phyloP scores from a whole-genome alignment of 2,329 filamentous ascomycete species.

The Claviceps maximensis region DNA sequence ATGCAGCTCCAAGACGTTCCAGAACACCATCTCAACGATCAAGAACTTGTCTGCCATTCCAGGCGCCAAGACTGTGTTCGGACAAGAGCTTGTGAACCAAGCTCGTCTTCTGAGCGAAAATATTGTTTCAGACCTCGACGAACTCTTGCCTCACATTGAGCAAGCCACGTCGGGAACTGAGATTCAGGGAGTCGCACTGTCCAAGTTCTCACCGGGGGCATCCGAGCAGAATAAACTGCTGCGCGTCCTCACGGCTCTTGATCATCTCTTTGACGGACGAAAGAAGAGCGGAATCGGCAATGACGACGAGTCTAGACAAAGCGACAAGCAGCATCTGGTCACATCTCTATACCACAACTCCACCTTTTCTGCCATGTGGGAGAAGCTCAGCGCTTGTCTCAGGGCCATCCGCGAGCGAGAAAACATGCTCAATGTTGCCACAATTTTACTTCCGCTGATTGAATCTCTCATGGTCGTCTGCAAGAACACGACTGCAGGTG shows the following conservation, averaged over 20 bases:
- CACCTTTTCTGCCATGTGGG: slow-evolving; percentile 84
- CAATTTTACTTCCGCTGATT: slow-evolving; percentile 84
- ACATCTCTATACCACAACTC: slow-evolving; percentile 80
- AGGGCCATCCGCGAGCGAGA: slow-evolving; percentile 80
- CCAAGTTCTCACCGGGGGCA: slow-evolving; percentile 90
- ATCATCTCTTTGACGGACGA: slow-evolving; percentile 87
- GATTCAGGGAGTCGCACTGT: slow-evolving; percentile 83
- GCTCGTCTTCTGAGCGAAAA: slow-evolving; percentile 73
- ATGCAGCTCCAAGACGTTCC: slow-evolving; percentile 95
- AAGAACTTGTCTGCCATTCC: slow-evolving; percentile 93
- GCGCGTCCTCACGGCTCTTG: slow-evolving; percentile 80
- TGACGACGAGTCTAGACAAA: slow-evolving; percentile 38
- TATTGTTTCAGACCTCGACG: slow-evolving; percentile 72
- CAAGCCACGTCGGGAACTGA: slow-evolving; percentile 82
- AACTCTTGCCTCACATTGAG: slow-evolving; percentile 74
- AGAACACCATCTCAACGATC: slow-evolving; percentile 95
- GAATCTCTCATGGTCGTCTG: slow-evolving; percentile 98
- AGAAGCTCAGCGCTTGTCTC: slow-evolving; percentile 79
- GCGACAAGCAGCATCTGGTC: slow-evolving; percentile 70
- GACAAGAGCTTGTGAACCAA: slow-evolving; percentile 81
- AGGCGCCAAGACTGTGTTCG: slow-evolving; percentile 78
- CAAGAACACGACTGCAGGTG: slow-evolving; percentile 83
- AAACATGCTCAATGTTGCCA: slow-evolving; percentile 94
- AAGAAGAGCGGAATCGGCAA: slow-evolving; percentile 39
- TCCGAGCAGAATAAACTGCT: slow-evolving; percentile 95